phyloP scores from a whole-genome alignment of 306 rosid genomes.

The Quercus mongolica region DNA sequence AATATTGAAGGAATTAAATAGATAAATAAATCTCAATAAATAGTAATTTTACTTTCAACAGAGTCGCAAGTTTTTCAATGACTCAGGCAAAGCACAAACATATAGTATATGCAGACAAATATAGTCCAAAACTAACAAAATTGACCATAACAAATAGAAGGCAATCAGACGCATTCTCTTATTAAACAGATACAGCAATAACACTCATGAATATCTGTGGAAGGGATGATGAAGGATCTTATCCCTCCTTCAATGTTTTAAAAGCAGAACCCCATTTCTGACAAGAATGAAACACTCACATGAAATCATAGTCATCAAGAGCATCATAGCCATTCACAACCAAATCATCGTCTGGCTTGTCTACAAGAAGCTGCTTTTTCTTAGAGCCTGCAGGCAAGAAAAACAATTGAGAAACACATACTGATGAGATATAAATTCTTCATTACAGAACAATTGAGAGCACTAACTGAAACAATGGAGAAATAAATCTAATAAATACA shows the following conservation, averaged over 20 bases:
- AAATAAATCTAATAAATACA: neutral
- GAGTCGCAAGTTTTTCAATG: neutral
- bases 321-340: constrained; percentile 49
- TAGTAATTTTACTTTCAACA: neutral
- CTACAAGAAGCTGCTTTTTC: constrained; percentile 89
- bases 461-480: neutral
- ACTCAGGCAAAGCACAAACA: constrained; percentile 10
- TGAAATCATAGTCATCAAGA: constrained; percentile 82
- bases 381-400: constrained; percentile 49
- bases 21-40: neutral
- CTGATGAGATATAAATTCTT: neutral
- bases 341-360: constrained; percentile 76
- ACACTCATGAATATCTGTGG: constrained; percentile 32
- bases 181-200: constrained; percentile 30
- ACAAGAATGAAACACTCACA: constrained; percentile 51
- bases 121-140: constrained; percentile 31
- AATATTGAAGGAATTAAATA: neutral
- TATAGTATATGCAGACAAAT: neutral
- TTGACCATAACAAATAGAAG: constrained; percentile 23
- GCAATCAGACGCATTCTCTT: constrained; percentile 28
- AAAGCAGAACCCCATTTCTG: constrained; percentile 26
- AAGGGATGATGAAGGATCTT: constrained; percentile 42
- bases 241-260: constrained; percentile 30
- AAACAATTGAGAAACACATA: neutral
- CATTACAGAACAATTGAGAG: neutral